These are phyloP conservation scores for Stachybotrys chlorohalonatus DNA, from an alignment of 2,329 filamentous ascomycete species.

Conservation along the genomic window DNA sequence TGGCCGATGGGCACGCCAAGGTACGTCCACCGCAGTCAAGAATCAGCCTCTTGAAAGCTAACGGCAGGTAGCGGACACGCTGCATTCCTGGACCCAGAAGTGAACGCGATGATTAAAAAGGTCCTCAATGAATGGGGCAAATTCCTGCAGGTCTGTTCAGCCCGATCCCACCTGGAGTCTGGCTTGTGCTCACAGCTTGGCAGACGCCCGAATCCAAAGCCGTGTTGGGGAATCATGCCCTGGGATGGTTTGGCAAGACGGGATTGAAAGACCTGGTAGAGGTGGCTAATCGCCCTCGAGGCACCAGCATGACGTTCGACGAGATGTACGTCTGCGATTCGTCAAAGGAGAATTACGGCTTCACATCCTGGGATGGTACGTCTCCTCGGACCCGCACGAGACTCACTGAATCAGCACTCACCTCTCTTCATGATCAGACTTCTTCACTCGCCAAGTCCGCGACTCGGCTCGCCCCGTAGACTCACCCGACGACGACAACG, in stretches of 20 bases:
- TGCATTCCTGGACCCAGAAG: conserved; percentile 45
- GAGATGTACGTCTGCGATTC: conserved; percentile 55
- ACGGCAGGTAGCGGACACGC: conserved; percentile 32
- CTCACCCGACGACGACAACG: conserved; percentile 38
- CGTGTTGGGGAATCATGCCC: conserved; percentile 32
- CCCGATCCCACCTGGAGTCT: conserved; percentile 3
- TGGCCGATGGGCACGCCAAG: conserved; percentile 44
- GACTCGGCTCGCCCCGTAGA: conserved; percentile 48
- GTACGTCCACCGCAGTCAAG: not conserved
- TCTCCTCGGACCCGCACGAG: not conserved
- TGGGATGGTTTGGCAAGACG: conserved; percentile 48
- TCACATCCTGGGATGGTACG: conserved; percentile 52
- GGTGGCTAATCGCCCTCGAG: conserved; percentile 37
- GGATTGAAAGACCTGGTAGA: conserved; percentile 38
- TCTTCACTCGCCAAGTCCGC: conserved; percentile 54
- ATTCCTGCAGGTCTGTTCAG: conserved; percentile 34
- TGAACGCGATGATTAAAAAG: conserved; percentile 44
- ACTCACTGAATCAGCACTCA: not conserved
- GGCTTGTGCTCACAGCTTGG: conserved; percentile 7
- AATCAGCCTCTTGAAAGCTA: conserved; percentile 1
- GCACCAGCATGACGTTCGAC: conserved; percentile 39
- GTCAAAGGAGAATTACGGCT: conserved; percentile 44
- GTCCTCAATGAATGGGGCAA: conserved; percentile 49
- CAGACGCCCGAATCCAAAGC: conserved; percentile 43
- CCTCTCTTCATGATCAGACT: conserved; percentile 22